These are phyloP conservation scores for Paramecium bursaria DNA, from an alignment of 73 alveolate genomes.

Conservation along the genomic window DNA sequence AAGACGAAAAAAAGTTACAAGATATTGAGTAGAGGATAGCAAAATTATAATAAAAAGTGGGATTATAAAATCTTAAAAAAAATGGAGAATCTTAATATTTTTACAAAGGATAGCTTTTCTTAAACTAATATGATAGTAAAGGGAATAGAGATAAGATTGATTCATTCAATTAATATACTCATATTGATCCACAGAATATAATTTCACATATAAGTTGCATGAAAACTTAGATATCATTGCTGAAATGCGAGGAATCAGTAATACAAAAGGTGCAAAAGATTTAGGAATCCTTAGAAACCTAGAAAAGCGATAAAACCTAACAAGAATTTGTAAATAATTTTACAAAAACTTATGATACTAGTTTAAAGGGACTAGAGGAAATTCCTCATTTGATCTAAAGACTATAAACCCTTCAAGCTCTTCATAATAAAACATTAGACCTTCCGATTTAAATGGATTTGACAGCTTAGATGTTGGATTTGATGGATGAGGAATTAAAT, in stretches of 20 bases:
- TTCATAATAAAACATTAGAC: constrained; percentile 10
- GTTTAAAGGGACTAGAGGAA: constrained; percentile 27
- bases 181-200: constrained; percentile 23
- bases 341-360: constrained; percentile 29
- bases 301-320: too few species aligned
- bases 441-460: constrained; percentile 32
- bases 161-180: neutral
- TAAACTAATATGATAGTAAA: constrained; percentile 15
- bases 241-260: constrained; percentile 8
- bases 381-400: constrained; percentile 10
- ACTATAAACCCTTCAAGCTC: neutral
- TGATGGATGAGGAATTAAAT: constrained; percentile 44
- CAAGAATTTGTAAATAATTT: too few species aligned
- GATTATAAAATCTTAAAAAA: neutral
- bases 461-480: constrained; percentile 12
- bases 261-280: constrained; percentile 1
- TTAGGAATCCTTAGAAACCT: constrained; percentile 31
- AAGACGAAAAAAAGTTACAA: constrained; percentile 27
- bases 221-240: neutral
- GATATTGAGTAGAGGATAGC: constrained; percentile 12
- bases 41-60: neutral
- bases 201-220: constrained; percentile 8
- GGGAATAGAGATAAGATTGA: constrained; percentile 18
- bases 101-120: neutral
- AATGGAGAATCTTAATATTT: constrained; percentile 18